phyloP scores from a whole-genome alignment of 108 stramenopile genomes.

The Chaetoceros tenuissimus region DNA sequence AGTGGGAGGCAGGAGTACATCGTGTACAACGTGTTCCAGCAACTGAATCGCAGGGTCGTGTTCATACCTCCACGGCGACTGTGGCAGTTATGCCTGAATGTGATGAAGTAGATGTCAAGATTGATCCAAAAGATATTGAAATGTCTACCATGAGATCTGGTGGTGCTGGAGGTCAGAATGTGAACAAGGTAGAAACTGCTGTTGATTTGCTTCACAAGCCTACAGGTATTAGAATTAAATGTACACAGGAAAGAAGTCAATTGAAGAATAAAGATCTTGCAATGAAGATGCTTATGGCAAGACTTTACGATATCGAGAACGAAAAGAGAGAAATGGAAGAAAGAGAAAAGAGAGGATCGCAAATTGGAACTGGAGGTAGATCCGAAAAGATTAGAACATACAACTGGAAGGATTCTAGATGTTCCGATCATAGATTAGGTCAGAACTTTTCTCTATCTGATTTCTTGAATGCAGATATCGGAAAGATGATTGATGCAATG shows the following conservation, averaged over 20 bases:
- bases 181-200: constrained; percentile 98
- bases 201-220: constrained; percentile 94
- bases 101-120: constrained; percentile 78
- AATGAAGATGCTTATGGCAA: constrained; percentile 86
- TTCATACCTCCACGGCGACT: constrained; percentile 93
- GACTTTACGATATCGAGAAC: constrained; percentile 78
- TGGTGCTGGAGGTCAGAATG: constrained; percentile 98
- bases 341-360: constrained; percentile 63
- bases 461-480: constrained; percentile 72
- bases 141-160: constrained; percentile 85
- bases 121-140: constrained; percentile 81
- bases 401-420: constrained; percentile 96
- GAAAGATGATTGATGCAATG: constrained; percentile 61
- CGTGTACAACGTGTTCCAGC: constrained; percentile 97
- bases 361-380: constrained; percentile 92
- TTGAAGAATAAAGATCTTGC: constrained; percentile 92
- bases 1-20: constrained; percentile 97
- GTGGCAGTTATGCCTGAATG: constrained; percentile 90
- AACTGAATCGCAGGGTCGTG: constrained; percentile 84
- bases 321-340: constrained; percentile 80
- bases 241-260: constrained; percentile 96
- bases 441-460: constrained; percentile 74
- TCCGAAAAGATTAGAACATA: constrained; percentile 96
- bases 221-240: constrained; percentile 91
- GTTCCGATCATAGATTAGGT: constrained; percentile 89